A percentile compares a stretch with the other conserved stretches of the same genome.
Conservation (phyloP, 2,329 filamentous ascomycete species). For the Apiospora hydei region DNA sequence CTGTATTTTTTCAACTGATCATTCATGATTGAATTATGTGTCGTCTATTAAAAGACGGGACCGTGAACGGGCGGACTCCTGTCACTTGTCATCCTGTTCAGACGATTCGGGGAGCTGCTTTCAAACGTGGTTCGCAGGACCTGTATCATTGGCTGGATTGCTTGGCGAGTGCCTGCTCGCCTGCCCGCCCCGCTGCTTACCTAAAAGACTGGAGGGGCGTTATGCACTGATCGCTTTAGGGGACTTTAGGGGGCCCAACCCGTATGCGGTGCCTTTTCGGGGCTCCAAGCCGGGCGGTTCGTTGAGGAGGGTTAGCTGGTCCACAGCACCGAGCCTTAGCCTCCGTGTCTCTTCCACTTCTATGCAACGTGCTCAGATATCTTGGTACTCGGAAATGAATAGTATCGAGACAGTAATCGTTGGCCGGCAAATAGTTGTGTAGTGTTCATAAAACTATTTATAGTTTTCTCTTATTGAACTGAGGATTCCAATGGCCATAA, state of each 20-base stretch:
- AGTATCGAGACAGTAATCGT: neutral
- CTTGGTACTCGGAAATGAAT: neutral
- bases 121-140: conserved; percentile 5
- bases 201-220: neutral
- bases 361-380: neutral
- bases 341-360: conserved; percentile 2
- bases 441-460: no score
- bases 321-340: conserved; percentile 15
- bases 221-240: neutral
- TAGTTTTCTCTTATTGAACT: neutral
- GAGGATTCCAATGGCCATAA: neutral
- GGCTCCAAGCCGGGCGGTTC: neutral
- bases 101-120: neutral
- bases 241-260: conserved; percentile 8
- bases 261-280: conserved; percentile 6
- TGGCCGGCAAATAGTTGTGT: no score
- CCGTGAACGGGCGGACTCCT: neutral
- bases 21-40: neutral
- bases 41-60: neutral
- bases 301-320: conserved; percentile 13
- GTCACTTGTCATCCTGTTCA: conserved; percentile 7
- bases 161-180: conserved; percentile 1
- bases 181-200: neutral
- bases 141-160: neutral
- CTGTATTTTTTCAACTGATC: neutral